A percentile compares a stretch with the other conserved stretches of the same genome.
Conservation (phyloP, 1,284 basidiomycete genomes). For the Apiotrichum laibachii region DNA sequence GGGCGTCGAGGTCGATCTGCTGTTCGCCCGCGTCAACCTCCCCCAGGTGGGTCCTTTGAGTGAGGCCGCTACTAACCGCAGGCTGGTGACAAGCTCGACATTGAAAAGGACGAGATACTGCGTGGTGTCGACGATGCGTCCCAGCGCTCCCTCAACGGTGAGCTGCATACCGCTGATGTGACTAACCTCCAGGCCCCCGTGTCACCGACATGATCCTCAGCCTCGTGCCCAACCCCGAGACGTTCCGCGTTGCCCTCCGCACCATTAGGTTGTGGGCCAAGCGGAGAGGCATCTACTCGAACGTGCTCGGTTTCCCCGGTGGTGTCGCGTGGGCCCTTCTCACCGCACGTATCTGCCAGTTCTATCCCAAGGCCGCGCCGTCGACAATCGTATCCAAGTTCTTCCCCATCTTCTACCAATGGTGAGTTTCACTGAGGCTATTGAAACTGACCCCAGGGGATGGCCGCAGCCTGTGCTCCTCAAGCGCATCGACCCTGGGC, state of each 20-base stretch:
- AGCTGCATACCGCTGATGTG: slow-evolving; percentile 24
- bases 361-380: slow-evolving; percentile 92
- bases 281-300: slow-evolving; percentile 93
- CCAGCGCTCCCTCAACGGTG: slow-evolving; percentile 89
- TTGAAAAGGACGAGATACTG: slow-evolving; percentile 87
- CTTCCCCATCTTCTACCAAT: slow-evolving; percentile 95
- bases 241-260: slow-evolving; percentile 89
- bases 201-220: slow-evolving; percentile 96
- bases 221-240: slow-evolving; percentile 88
- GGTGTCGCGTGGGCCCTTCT: slow-evolving; percentile 99
- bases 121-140: slow-evolving; percentile 92
- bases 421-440: slow-evolving; percentile 57
- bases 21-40: slow-evolving; percentile 66
- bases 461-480: slow-evolving; percentile 98
- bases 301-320: slow-evolving; percentile 95
- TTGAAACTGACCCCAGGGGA: slow-evolving; percentile 58
- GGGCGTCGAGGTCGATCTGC: slow-evolving; percentile 89
- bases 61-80: slow-evolving; percentile 43
- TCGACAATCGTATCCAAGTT: slow-evolving; percentile 95
- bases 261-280: slow-evolving; percentile 99
- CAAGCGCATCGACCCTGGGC: slow-evolving; percentile 94
- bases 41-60: slow-evolving; percentile 32
- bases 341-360: slow-evolving; percentile 95
- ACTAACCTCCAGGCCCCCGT: slow-evolving; percentile 67
- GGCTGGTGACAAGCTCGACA: slow-evolving; percentile 82